Percentiles rank a stretch among this genome's conserved stretches.
phyloP scores from a whole-genome alignment of 2,329 filamentous ascomycete genomes.

The Fonsecaea pugnacius region DNA sequence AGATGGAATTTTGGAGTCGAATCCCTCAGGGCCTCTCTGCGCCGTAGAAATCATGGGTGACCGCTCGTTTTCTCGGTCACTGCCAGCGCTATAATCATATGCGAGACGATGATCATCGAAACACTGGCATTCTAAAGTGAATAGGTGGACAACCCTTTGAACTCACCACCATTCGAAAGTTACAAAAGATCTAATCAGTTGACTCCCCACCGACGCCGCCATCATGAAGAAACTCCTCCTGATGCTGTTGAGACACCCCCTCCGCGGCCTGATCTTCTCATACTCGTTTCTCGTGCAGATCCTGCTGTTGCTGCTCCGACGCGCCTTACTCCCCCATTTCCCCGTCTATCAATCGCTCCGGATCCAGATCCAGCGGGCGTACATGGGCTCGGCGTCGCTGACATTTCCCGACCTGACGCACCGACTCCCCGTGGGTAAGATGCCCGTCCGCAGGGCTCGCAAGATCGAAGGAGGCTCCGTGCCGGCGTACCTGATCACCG shows the following conservation, averaged over 20 bases:
- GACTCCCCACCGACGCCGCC: neutral
- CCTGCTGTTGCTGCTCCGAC: constrained; percentile 13
- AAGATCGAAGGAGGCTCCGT: constrained; percentile 2
- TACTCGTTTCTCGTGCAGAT: constrained; percentile 18
- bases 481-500: constrained; percentile 21
- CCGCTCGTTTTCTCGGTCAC: neutral
- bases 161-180: too few relatives aligned
- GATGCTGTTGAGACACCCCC: constrained; percentile 11
- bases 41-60: neutral
- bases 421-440: constrained; percentile 14
- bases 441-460: constrained; percentile 8
- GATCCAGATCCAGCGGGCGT: constrained; percentile 19
- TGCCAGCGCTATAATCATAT: neutral
- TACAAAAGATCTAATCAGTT: neutral
- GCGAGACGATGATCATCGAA: too few relatives aligned
- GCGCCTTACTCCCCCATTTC: constrained; percentile 17
- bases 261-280: constrained; percentile 9
- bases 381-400: constrained; percentile 6
- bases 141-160: too few relatives aligned
- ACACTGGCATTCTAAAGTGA: too few relatives aligned
- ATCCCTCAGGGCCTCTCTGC: neutral
- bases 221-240: constrained; percentile 6
- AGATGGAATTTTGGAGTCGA: neutral
- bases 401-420: constrained; percentile 23
- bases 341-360: constrained; percentile 19